Conservation (phyloP, 192 early-diverging fungal species). For the Linnemannia elongata region DNA sequence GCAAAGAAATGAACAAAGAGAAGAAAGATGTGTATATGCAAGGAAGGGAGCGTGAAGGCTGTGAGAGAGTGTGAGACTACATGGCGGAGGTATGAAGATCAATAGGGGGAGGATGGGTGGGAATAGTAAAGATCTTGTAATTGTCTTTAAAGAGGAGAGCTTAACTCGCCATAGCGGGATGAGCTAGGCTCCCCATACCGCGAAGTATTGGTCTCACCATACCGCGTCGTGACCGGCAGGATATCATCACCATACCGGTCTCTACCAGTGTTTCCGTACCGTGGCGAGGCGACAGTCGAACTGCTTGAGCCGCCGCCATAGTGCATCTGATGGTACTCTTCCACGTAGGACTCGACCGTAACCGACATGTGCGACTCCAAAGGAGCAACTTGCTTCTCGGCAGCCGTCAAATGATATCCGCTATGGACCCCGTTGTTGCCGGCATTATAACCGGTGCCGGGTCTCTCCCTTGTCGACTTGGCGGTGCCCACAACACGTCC, state of each 20-base stretch:
- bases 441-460: neutral
- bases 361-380: conserved; percentile 36
- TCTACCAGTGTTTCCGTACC: neutral
- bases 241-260: neutral
- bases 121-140: neutral
- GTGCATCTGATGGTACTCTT: conserved; percentile 43
- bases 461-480: neutral
- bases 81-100: neutral
- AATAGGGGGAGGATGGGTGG: neutral
- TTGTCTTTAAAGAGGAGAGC: neutral
- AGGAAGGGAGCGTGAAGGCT: conserved; percentile 6
- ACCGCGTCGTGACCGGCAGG: neutral
- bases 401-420: neutral
- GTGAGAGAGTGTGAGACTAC: neutral
- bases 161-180: neutral
- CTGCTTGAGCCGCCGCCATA: conserved; percentile 3
- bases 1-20: neutral
- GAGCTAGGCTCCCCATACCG: neutral
- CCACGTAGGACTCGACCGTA: conserved; percentile 45
- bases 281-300: neutral
- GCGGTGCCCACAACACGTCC: conserved; percentile 10
- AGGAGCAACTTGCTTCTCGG: conserved; percentile 34
- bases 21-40: neutral
- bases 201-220: neutral
- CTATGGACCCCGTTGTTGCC: neutral